Base-by-base conservation (phyloP, 352 stramenopile genomes). In the Phytophthora tentaculata region DNA sequence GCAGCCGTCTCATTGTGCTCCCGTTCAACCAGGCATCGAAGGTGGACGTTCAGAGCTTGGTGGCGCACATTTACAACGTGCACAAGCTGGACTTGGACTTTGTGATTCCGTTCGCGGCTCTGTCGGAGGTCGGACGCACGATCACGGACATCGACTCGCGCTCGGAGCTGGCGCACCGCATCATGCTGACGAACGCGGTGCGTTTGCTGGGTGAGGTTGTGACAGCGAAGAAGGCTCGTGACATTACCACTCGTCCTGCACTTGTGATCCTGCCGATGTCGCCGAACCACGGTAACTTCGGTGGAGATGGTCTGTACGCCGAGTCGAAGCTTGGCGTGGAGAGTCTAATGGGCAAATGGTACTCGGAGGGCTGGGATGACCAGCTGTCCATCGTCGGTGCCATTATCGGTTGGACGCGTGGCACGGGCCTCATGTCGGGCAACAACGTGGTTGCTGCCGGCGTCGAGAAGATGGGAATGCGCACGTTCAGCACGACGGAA, bases 181-280 rank as follows among this genome's bases (percentile, higher is more conserved):
- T 96, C 62, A 96, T 97, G 88, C 70, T 96, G 45, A 97, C 90
- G 23, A 96, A 97, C 76, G 88, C 80, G 5, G 68, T 92, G 61
- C 86, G 90, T 54, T 76, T 97, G 45, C 74, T 97, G 22, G 90
- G 90, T 53, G 83, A 92, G 28, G 75, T 97, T 24, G 84, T 86
- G 2, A 79, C 73, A 13, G 84, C 84, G 8, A 97, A 97, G 77
- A 86, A 91, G 55, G 23, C 76, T 22, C 79, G 82, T 45, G 79
- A 78, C 32, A 90, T 96, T 57, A 73, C 67, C n/a, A 96, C 86
- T 41, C 90, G 88, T 12, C 89, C 89, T 22, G 88, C 89, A 5
- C 71, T 95, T 1, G 88, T 78, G 28, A 82, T 97, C 43, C 53
- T 97, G 37, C 90, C 89, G 13, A 71, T 96, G 62, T 96, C 88